Evolutionary conservation across 768 basidiomycete species (phyloP).

Genomic region (Coprinellus aureogranulatus): DNA sequence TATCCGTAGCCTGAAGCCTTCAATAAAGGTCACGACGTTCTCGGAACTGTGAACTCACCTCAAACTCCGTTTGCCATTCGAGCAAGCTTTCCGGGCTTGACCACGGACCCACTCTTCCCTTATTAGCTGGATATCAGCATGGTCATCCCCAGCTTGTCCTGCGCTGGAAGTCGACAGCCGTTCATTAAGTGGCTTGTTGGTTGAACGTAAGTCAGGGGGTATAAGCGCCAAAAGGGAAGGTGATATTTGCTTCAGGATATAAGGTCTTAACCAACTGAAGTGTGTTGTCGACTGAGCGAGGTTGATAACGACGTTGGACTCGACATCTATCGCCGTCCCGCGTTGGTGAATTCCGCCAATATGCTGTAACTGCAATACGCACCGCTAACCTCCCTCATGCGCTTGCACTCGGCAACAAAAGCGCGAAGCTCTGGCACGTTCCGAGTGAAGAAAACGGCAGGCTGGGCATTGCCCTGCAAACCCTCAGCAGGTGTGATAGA

Average conservation of each 20-base stretch:
- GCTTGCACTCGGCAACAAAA: constrained; percentile 55
- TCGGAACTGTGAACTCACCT: constrained; percentile 18
- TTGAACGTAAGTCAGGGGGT: constrained; percentile 56
- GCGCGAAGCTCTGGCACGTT: constrained; percentile 46
- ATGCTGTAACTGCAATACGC: constrained; percentile 12
- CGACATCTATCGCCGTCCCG: constrained; percentile 24
- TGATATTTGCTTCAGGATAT: constrained; percentile 29
- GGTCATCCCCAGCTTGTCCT: constrained; percentile 62
- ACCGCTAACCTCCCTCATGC: constrained; percentile 49
- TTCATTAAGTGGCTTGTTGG: constrained; percentile 44
- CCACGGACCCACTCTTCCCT: constrained; percentile 63
- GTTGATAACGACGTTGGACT: constrained; percentile 20
- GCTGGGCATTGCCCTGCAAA: constrained; percentile 19
- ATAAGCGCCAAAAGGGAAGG: constrained; percentile 32
- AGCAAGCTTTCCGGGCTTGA: constrained; percentile 36
- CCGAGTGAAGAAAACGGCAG: constrained; percentile 44
- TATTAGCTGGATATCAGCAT: constrained; percentile 53
- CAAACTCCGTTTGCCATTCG: constrained; percentile 30
- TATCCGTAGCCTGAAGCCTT: constrained; percentile 52
- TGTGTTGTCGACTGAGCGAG: constrained; percentile 30
- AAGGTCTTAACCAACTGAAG: constrained; percentile 48
- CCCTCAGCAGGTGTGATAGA: constrained; percentile 48
- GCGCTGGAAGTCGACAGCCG: constrained; percentile 62
- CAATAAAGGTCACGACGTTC: neutral
- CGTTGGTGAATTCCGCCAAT: too few relatives aligned